Evolutionary conservation across 2,329 filamentous ascomycete genomes (phyloP), one percentile per base, ranked within the genome.

Genomic region (Scytalidium lignicola): DNA sequence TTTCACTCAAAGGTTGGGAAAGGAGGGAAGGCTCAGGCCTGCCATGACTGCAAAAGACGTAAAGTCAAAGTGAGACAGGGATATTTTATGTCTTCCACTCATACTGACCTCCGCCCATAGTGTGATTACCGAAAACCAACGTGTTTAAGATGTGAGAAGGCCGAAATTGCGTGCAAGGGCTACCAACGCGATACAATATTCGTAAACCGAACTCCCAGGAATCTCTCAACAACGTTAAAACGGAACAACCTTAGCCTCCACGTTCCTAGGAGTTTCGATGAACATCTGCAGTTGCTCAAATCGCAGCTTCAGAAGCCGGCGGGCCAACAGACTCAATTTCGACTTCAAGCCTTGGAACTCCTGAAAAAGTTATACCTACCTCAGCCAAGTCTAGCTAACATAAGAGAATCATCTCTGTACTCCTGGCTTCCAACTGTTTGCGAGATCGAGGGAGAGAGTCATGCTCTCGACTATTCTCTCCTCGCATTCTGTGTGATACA

Each of bases 311-410:
- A 19, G n/a, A 32, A 44, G 12, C 39, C 29, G 19, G 13, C 13
- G 41, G 10, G 32, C 12, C 28, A 19, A 3, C 43, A 15, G 15
- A 28, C 42, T 20, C 20, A 49, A 28, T 43, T 43, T 28, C 46
- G 50, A 19, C 18, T 19, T 26, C 45, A 43, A 28, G 42, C 46
- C 20, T 19, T 49, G 43, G 43, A 48, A 20, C 18, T 51, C 13
- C 20, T 46, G n/a, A 46, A 43, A 22, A 49, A 49, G 47, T 18
- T 49, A 5, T 51, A 51, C 42, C 18, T 51, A 4, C 50, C 46
- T 12, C 46, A 43, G 26, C 43, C 43, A 18, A 41, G 23, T 20
- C 22, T 18, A 29, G 37, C 26, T 15, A 40, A 39, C 20, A 26
- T 47, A 9, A 22, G n/a, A 21, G 32, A 22, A n/a, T 20, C n/a